Conservation (phyloP, 768 basidiomycete species). For the Pilatotrama ljubarskyi region DNA sequence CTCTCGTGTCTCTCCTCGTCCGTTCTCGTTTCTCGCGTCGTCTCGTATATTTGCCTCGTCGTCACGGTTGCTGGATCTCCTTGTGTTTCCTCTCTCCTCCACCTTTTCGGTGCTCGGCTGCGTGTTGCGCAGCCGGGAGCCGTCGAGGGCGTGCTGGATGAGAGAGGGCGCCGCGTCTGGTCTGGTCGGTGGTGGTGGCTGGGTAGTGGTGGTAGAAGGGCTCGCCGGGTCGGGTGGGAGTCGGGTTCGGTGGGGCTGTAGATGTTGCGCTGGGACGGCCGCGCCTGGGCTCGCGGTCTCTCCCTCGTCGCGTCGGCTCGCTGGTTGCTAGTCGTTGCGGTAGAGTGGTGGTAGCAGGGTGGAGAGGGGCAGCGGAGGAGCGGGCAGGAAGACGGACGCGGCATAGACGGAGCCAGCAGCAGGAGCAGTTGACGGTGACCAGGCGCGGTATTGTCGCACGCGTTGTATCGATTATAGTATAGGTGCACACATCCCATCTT, state of each 20-base stretch:
- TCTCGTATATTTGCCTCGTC: constrained; percentile 4
- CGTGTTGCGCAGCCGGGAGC: constrained; percentile 25
- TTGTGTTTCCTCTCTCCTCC: constrained; percentile 74
- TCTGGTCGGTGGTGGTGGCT: constrained; percentile 17
- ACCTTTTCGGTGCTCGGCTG: constrained; percentile 42
- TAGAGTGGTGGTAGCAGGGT: neutral
- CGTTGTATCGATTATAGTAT: constrained; percentile 17
- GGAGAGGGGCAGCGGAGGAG: neutral
- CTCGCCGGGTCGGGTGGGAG: neutral
- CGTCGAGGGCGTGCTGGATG: constrained; percentile 58
- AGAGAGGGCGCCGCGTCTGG: constrained; percentile 72
- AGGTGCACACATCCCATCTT: constrained; percentile 7
- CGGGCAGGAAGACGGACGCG: constrained; percentile 9
- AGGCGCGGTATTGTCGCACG: constrained; percentile 18
- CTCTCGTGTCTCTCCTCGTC: constrained; percentile 16
- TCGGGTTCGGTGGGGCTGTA: neutral
- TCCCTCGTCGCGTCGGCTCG: neutral
- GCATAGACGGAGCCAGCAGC: constrained; percentile 11
- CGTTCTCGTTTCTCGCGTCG: constrained; percentile 26
- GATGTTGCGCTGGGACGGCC: neutral
- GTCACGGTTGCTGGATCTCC: constrained; percentile 31
- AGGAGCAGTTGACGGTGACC: neutral
- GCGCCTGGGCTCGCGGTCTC: neutral
- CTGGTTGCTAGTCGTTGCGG: neutral
- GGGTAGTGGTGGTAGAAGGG: constrained; percentile 3